Base-by-base conservation (phyloP, 2,329 filamentous ascomycete genomes). In the Pseudogymnoascus sp. region DNA sequence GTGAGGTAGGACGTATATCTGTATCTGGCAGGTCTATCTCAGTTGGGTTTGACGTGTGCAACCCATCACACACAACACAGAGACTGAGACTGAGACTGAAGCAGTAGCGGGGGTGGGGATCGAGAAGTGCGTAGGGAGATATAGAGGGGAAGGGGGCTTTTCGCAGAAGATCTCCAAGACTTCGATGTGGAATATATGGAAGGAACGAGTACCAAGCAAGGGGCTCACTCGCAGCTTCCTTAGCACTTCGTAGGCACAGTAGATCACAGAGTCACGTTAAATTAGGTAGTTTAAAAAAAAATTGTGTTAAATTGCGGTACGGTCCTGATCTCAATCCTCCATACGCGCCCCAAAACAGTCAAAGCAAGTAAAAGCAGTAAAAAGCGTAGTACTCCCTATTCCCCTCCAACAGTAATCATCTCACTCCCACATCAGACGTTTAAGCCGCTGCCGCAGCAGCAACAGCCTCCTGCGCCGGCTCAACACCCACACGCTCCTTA, bases 401-500 rank as follows among this genome's bases (percentile, higher is more conserved):
- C 45, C 4, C n/a, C 27, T 5, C n/a, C 27, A 27, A 31, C 45
- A 15, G 3, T 18, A 52, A 52, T 18, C 45, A 52, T 31, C n/a
- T 7, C 25, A 18, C 18, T 18, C 18, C 18, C 18, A 18, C 18
- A 18, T 18, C 18, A 18, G 18, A 18, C 18, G 18, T 18, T 18
- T 18, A 18, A 52, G 40, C 40, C 21, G 45, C 45, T 3, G 67
- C 63, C 15, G 67, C 65, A 35, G 66, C 64, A 58, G 67, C 65
- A 58, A 63, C 66, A 60, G 64, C 67, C 37, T 65, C 62, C 45
- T 69, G 69, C 65, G 70, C 63, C 52, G 72, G 71, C 21, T 65
- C 62, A 59, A 97, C 94, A 70, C 92, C 94, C 60, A 99, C 92
- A 72, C 94, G 88, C 82, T 97, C 92, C 82, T 93, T 96, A 76